Evolutionary conservation across 2,329 filamentous ascomycete species (phyloP).

Genomic region (Nemania diffusa): DNA sequence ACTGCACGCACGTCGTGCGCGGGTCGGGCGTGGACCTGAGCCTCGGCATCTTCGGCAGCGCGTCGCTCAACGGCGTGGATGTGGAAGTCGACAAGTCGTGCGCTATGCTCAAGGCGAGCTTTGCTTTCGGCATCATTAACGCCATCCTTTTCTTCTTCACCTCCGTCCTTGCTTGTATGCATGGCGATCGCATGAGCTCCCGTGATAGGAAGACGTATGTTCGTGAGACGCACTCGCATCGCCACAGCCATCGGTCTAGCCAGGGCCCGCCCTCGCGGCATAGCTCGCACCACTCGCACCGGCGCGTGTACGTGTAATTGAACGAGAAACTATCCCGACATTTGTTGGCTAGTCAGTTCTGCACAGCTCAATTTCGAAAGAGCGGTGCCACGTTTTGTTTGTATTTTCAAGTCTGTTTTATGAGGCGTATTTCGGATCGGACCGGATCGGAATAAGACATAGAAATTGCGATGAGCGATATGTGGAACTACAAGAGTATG

Average conservation of each 20-base stretch:
- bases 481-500: not conserved
- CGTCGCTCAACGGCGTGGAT: slow-evolving; percentile 61
- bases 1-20: slow-evolving; percentile 72
- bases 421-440: slow-evolving; percentile 28
- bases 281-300: slow-evolving; percentile 60
- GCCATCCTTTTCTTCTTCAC: slow-evolving; percentile 83
- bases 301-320: slow-evolving; percentile 60
- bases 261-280: slow-evolving; percentile 56
- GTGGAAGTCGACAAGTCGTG: slow-evolving; percentile 78
- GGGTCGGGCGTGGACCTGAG: slow-evolving; percentile 64
- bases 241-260: slow-evolving; percentile 56
- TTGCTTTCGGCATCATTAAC: slow-evolving; percentile 92
- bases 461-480: slow-evolving; percentile 15
- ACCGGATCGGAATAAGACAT: slow-evolving; percentile 6
- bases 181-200: slow-evolving; percentile 58
- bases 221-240: slow-evolving; percentile 61
- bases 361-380: not conserved
- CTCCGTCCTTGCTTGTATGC: slow-evolving; percentile 72
- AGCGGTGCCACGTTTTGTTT: not conserved
- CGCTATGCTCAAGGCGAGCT: slow-evolving; percentile 90
- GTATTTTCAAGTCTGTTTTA: slow-evolving; percentile 20
- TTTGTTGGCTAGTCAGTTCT: not conserved
- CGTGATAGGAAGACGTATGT: slow-evolving; percentile 53
- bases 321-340: no score
- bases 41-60: slow-evolving; percentile 69